Evolutionary conservation across 768 basidiomycete genomes (phyloP).

Genomic region (Baorangia bicolor): DNA sequence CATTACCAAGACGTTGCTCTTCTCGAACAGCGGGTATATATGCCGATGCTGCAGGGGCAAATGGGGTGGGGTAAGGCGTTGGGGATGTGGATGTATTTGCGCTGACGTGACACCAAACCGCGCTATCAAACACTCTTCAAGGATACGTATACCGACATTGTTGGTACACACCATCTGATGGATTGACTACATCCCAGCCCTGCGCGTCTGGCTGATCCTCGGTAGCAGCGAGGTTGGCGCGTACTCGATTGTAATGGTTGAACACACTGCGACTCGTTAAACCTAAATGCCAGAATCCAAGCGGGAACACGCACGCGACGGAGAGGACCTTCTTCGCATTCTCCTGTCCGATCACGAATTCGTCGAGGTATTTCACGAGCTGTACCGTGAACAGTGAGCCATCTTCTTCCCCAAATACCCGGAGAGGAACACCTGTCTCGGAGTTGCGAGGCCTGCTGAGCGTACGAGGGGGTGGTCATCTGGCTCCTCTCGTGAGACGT

Average conservation of each 20-base stretch:
- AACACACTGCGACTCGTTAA: constrained; percentile 59
- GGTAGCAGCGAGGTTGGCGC: constrained; percentile 58
- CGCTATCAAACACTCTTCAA: constrained; percentile 23
- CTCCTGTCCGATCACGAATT: constrained; percentile 90
- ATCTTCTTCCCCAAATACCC: not conserved
- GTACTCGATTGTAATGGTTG: constrained; percentile 92
- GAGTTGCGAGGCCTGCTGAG: constrained; percentile 58
- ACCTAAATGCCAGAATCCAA: not conserved
- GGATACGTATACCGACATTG: not conserved
- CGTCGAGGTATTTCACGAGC: constrained; percentile 83
- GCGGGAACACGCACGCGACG: constrained; percentile 72
- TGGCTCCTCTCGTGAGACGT: constrained; percentile 30
- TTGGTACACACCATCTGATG: constrained; percentile 31
- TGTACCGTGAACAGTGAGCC: constrained; percentile 31
- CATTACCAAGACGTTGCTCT: constrained; percentile 95
- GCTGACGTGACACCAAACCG: constrained; percentile 51
- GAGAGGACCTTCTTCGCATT: constrained; percentile 91
- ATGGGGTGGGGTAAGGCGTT: constrained; percentile 36
- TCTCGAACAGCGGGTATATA: constrained; percentile 71
- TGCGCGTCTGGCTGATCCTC: constrained; percentile 37
- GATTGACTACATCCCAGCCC: constrained; percentile 27
- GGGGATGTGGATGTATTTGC: constrained; percentile 59
- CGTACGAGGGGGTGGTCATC: constrained; percentile 34
- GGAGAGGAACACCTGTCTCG: constrained; percentile 42
- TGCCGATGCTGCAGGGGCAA: constrained; percentile 42